Evolutionary conservation across 2,329 filamentous ascomycete species (phyloP).

Genomic region (Cadophora sp.): DNA sequence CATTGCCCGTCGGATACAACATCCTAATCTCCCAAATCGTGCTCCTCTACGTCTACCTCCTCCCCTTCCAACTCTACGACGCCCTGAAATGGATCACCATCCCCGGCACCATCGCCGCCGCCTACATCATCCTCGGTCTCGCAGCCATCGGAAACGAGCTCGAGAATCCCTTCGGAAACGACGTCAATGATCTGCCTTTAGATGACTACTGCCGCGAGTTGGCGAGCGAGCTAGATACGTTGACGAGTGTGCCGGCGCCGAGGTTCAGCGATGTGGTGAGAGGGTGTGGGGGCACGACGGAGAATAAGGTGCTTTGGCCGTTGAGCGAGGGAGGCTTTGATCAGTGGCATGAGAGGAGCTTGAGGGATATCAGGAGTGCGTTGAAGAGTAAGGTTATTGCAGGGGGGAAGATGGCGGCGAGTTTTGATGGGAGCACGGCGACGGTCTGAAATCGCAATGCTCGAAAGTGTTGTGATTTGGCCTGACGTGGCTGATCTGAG

Average conservation of each 20-base stretch:
- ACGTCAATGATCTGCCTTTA: slow-evolving; percentile 82
- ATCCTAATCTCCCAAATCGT: slow-evolving; percentile 88
- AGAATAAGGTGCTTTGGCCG: slow-evolving; percentile 46
- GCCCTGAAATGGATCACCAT: slow-evolving; percentile 76
- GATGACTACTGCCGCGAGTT: slow-evolving; percentile 80
- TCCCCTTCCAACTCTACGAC: slow-evolving; percentile 79
- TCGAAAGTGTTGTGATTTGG: background rate
- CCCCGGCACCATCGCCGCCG: slow-evolving; percentile 73
- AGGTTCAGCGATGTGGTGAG: slow-evolving; percentile 32
- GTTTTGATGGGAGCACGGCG: background rate
- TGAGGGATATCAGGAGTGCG: slow-evolving; percentile 50
- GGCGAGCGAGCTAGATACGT: slow-evolving; percentile 75
- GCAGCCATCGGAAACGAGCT: slow-evolving; percentile 79
- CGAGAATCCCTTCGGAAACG: slow-evolving; percentile 83
- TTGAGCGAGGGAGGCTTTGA: slow-evolving; percentile 49
- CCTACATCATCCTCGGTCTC: slow-evolving; percentile 85
- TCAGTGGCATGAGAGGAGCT: slow-evolving; percentile 52
- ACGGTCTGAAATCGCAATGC: background rate
- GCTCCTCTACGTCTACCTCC: slow-evolving; percentile 80
- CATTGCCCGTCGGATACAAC: slow-evolving; percentile 81
- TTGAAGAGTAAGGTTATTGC: slow-evolving; percentile 41
- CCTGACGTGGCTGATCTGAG: background rate
- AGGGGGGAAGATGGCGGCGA: slow-evolving; percentile 8
- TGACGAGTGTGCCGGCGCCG: slow-evolving; percentile 46
- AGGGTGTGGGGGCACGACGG: slow-evolving; percentile 14